Evolutionary conservation across 2,329 filamentous ascomycete genomes (phyloP), one percentile per base, ranked within the genome.

Genomic region (Monilinia vaccinii-corymbosi): DNA sequence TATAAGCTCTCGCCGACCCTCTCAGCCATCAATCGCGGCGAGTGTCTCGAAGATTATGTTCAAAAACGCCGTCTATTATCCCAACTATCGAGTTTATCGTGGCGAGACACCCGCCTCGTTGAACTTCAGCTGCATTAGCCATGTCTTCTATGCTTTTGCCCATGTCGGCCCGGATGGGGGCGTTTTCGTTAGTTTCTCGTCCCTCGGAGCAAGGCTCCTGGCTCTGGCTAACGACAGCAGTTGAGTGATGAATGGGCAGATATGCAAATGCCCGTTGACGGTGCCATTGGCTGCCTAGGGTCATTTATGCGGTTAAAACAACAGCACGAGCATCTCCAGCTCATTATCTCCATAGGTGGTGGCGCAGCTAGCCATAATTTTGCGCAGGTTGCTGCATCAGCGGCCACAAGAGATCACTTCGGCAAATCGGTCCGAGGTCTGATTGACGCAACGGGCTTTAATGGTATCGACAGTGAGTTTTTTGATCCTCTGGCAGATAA

Each of bases 141-240:
- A 91, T 70, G 84, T 92, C 31, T 92, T 91, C 73, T 93, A 93
- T 71, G 88, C 89, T 14, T 92, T 89, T 80, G 88, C 88, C 61
- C 88, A 81, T 74, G 82, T 93, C 47, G 83, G 83, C 64, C 74
- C 80, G 55, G 87, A 91, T 71, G 89, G 89, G 53, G 83, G 82
- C 57, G 83, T 93, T 63, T 88, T 88, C 78, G 89, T 92, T 75
- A 76, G 83, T 78, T 63, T 55, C 28, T 32, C n/a, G 8, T 23
- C 23, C 28, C 36, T 53, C n/a, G 57, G 28, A 60, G 52, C 32
- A 21, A 25, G 11, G 14, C 18, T 25, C 21, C 28, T n/a, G 14
- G 36, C 38, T 18, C 11, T 50, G 44, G 53, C 64, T 69, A 59
- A 68, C 49, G 5, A 23, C 1, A 6, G 5, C 44, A 93, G 89